A percentile compares a stretch with the other conserved stretches of the same genome.
Conservation (phyloP, 352 stramenopile genomes). For the Phytopythium aichiense region DNA sequence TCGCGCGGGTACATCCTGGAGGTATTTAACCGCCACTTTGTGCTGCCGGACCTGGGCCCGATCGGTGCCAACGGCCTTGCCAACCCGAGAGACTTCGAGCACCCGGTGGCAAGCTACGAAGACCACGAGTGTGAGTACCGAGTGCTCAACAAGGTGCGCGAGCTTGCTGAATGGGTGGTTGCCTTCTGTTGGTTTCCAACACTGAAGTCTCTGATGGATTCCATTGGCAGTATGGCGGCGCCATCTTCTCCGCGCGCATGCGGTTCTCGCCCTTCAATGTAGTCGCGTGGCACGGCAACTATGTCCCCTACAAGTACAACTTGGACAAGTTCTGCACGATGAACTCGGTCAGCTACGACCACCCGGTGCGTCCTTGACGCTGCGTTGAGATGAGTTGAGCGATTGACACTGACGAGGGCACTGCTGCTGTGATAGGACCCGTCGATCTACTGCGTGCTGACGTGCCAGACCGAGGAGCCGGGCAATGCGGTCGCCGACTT, state of each 20-base stretch:
- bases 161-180: not conserved
- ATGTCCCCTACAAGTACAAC: conserved; percentile 97
- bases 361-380: conserved; percentile 50
- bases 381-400: too few relatives aligned
- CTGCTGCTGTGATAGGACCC: conserved; percentile 60
- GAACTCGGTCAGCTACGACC: conserved; percentile 96
- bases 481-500: conserved; percentile 96
- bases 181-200: not conserved
- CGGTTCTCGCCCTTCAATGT: conserved; percentile 95
- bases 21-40: conserved; percentile 95
- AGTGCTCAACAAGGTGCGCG: conserved; percentile 66
- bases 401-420: conserved; percentile 2
- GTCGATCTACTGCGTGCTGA: conserved; percentile 97
- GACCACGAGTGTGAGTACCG: conserved; percentile 76
- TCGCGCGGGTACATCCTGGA: conserved; percentile 94
- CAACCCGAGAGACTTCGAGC: conserved; percentile 94
- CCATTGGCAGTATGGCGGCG: conserved; percentile 34
- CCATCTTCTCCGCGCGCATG: conserved; percentile 85
- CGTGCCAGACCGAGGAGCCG: conserved; percentile 88
- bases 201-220: too few relatives aligned
- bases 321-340: conserved; percentile 94
- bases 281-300: conserved; percentile 98
- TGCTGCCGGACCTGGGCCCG: conserved; percentile 92
- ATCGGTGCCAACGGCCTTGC: conserved; percentile 96
- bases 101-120: conserved; percentile 88